These are phyloP conservation scores for Ustilago shanxiensis DNA, from an alignment of 1,284 basidiomycete genomes.

Conservation along the genomic window DNA sequence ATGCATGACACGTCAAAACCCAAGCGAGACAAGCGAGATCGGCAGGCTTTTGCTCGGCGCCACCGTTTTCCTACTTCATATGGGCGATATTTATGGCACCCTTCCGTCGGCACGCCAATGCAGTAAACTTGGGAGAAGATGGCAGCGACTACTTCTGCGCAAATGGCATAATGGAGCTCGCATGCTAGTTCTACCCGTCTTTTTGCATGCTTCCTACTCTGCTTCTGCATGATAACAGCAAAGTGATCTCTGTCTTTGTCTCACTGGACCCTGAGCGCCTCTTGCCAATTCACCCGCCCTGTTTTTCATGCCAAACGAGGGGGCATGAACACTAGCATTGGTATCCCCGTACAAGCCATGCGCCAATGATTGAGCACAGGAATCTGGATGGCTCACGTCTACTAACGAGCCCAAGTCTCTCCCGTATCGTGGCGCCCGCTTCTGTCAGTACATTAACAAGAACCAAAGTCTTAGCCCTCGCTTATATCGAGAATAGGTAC, in stretches of 20 bases:
- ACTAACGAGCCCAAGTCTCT: background rate
- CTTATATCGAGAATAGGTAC: background rate
- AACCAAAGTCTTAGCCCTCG: slow-evolving; percentile 4
- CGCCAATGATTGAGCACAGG: background rate
- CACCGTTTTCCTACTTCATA: background rate
- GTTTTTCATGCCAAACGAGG: background rate
- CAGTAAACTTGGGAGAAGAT: no score
- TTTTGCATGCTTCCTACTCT: background rate
- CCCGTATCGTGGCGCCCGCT: background rate
- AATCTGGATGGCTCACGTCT: background rate
- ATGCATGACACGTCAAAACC: slow-evolving; percentile 4
- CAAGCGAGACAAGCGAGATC: slow-evolving; percentile 25
- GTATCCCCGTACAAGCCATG: background rate
- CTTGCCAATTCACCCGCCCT: background rate
- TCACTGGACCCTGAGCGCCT: background rate
- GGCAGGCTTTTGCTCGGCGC: slow-evolving; percentile 21
- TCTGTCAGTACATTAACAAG: no score
- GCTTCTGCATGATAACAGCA: slow-evolving; percentile 6
- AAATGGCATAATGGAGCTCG: background rate
- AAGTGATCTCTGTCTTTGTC: background rate
- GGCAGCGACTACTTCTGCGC: no score
- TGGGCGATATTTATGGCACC: no score
- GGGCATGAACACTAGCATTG: background rate
- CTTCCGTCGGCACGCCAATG: slow-evolving; percentile 4
- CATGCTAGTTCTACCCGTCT: background rate